A percentile compares a stretch with the other conserved stretches of the same genome.
phyloP scores from a whole-genome alignment of 2,329 filamentous ascomycete species.

The Aspergillus aculeatus region DNA sequence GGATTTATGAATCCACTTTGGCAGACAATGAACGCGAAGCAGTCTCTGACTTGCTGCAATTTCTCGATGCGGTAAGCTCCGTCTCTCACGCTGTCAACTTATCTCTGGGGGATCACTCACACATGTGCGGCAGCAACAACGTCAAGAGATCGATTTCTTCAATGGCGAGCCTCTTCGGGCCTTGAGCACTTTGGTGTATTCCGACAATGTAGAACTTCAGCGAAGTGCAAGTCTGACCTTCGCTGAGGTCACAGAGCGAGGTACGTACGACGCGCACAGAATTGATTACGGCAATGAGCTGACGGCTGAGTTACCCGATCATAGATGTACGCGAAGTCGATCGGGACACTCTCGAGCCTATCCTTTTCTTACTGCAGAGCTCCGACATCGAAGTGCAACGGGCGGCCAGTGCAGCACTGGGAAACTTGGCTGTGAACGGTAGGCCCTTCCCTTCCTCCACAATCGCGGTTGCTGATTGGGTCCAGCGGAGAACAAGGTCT shows the following conservation, averaged over 20 bases:
- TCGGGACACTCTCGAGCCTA: constrained; percentile 90
- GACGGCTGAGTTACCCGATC: not conserved
- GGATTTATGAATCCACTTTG: constrained; percentile 79
- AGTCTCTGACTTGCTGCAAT: constrained; percentile 90
- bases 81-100: not conserved
- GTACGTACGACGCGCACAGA: constrained; percentile 48
- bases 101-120: constrained; percentile 20
- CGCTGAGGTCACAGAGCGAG: constrained; percentile 97
- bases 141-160: constrained; percentile 97
- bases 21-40: constrained; percentile 96
- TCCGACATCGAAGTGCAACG: constrained; percentile 95
- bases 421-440: constrained; percentile 97
- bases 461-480: constrained; percentile 42
- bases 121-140: constrained; percentile 52
- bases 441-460: constrained; percentile 16
- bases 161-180: constrained; percentile 90
- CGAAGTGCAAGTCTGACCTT: constrained; percentile 97
- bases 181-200: constrained; percentile 93
- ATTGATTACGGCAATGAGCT: not conserved
- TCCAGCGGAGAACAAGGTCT: constrained; percentile 94
- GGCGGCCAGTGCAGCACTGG: constrained; percentile 90
- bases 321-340: constrained; percentile 95
- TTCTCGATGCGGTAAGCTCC: constrained; percentile 83
- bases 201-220: constrained; percentile 97
- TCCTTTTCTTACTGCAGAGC: constrained; percentile 91